A percentile compares a stretch with the other conserved stretches of the same genome.
These are phyloP conservation scores for Stephania japonica DNA, from an alignment of 164 flowering plant genomes.

Conservation along the genomic window DNA sequence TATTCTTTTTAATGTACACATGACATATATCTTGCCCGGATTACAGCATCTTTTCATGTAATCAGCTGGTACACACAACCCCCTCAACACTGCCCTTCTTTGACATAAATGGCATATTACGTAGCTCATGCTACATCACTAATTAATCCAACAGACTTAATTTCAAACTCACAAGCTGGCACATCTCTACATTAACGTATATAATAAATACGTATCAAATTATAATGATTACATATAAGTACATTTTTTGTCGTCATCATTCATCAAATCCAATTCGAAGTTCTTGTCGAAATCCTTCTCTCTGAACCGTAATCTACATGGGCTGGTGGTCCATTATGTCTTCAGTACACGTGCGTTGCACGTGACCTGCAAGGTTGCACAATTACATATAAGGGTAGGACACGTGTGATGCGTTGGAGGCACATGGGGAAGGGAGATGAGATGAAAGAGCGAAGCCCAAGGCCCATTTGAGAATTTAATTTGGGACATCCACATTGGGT, in stretches of 20 bases:
- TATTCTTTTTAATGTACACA: not conserved
- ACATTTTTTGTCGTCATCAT: too few relatives aligned
- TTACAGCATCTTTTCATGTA: not conserved
- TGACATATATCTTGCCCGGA: not conserved
- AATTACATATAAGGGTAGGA: too few relatives aligned
- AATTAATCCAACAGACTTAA: too few relatives aligned
- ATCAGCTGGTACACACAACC: not conserved
- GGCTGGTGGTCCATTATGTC: not conserved
- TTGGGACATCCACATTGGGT: not conserved
- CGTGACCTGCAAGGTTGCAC: not conserved
- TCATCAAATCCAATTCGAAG: too few relatives aligned
- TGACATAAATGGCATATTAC: not conserved
- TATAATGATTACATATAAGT: too few relatives aligned
- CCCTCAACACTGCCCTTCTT: not conserved
- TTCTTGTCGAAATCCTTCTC: not conserved
- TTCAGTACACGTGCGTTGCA: not conserved
- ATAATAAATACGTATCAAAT: too few relatives aligned
- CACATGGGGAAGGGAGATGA: not conserved
- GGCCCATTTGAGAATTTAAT: not conserved
- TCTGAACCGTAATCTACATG: not conserved
- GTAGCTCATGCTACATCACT: too few relatives aligned
- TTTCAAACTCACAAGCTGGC: too few relatives aligned
- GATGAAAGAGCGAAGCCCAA: not conserved
- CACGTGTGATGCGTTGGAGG: not conserved
- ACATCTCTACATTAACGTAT: too few relatives aligned